Conservation (phyloP, 108 stramenopile genomes). For the Seminavis robusta region DNA sequence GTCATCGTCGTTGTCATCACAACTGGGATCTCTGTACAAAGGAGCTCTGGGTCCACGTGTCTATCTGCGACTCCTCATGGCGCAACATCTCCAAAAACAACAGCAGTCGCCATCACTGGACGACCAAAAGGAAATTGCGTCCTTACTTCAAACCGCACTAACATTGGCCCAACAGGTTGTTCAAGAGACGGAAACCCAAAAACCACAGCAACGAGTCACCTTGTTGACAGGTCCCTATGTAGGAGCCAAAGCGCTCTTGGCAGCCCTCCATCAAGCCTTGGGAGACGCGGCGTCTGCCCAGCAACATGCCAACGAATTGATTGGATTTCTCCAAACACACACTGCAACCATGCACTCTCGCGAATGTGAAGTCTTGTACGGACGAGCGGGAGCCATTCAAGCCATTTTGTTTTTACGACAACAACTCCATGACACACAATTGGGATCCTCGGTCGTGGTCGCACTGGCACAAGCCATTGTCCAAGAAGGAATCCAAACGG, state of each 20-base stretch:
- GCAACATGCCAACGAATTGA: not conserved
- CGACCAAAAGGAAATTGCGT: not conserved
- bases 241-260: constrained; percentile 15
- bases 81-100: not conserved
- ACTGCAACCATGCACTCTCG: not conserved
- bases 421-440: constrained; percentile 9
- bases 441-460: constrained; percentile 24
- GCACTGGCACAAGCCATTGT: constrained; percentile 20
- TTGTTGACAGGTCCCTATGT: constrained; percentile 23
- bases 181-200: not conserved
- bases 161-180: not conserved
- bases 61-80: constrained; percentile 25
- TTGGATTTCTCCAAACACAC: not conserved
- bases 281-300: not conserved
- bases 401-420: constrained; percentile 37
- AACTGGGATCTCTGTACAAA: constrained; percentile 8
- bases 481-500: constrained; percentile 29
- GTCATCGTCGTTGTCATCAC: not conserved
- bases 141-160: not conserved
- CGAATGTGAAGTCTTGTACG: constrained; percentile 54
- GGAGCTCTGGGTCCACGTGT: constrained; percentile 26
- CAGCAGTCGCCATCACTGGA: not conserved
- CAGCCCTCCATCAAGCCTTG: constrained; percentile 8
- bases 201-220: constrained; percentile 11
- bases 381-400: constrained; percentile 50